phyloP scores from a whole-genome alignment of 306 rosid species.

The Quercus suber region DNA sequence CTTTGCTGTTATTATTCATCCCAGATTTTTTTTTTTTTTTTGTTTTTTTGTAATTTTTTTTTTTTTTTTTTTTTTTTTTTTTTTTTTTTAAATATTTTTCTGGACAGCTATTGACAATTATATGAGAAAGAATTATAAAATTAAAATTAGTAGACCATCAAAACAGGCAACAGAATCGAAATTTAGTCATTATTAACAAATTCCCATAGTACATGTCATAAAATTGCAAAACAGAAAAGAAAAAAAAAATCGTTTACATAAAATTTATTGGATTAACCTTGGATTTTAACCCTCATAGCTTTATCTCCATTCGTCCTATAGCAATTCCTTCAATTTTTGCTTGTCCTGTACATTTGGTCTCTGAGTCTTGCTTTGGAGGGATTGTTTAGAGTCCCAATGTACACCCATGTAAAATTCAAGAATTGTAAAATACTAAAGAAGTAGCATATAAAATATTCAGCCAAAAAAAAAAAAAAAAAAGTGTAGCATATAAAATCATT shows the following conservation, averaged over 20 bases:
- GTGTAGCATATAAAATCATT: not conserved
- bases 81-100: no score
- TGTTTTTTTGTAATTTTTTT: no score
- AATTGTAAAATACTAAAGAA: not conserved
- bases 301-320: not conserved
- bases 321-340: not conserved
- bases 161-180: not conserved
- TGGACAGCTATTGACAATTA: not conserved
- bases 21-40: no score
- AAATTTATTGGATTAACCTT: not conserved
- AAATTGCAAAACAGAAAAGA: not conserved
- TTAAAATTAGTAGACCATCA: not conserved
- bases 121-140: not conserved
- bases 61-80: no score
- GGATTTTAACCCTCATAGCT: not conserved
- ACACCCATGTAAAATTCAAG: not conserved
- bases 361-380: not conserved
- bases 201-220: not conserved
- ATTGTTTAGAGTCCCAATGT: not conserved
- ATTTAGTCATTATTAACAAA: not conserved
- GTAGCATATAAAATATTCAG: not conserved
- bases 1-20: no score
- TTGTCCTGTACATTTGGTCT: not conserved
- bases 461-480: no score
- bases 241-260: not conserved